Evolutionary conservation across 2,329 filamentous ascomycete species (phyloP).

Genomic region (Aspergillus flavus): DNA sequence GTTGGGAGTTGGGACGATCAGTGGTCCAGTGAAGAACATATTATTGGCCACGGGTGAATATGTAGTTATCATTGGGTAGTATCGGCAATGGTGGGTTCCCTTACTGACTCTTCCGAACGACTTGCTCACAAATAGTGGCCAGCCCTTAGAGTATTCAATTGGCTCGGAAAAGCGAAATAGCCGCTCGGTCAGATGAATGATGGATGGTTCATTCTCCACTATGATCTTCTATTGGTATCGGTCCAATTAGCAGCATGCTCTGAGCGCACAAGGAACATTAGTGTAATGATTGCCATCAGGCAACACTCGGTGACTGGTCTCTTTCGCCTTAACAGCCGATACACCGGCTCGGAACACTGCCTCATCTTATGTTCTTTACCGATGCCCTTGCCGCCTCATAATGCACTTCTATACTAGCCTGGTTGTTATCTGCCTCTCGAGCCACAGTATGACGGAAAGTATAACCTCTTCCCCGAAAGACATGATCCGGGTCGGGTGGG

Average conservation of each 20-base stretch:
- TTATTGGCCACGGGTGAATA: neutral
- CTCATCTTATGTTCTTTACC: neutral
- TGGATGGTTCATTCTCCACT: neutral
- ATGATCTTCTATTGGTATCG: neutral
- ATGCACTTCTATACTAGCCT: neutral
- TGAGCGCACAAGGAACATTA: neutral
- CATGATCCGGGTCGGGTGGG: neutral
- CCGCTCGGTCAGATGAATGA: neutral
- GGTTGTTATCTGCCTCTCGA: neutral
- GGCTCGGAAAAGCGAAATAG: neutral
- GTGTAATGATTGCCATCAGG: neutral
- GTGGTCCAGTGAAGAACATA: neutral
- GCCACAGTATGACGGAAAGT: neutral
- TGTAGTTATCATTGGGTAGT: neutral
- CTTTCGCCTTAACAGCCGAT: neutral
- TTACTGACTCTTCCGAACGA: neutral
- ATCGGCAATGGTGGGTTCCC: neutral
- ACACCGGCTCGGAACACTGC: neutral
- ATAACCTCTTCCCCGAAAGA: neutral
- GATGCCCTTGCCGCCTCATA: neutral
- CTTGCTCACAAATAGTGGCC: neutral
- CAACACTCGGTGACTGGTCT: neutral
- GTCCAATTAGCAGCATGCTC: neutral
- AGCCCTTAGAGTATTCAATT: neutral
- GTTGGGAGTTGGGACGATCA: neutral